These are phyloP conservation scores for Quercus berberidifolia DNA, from an alignment of 306 rosid species.

Conservation along the genomic window DNA sequence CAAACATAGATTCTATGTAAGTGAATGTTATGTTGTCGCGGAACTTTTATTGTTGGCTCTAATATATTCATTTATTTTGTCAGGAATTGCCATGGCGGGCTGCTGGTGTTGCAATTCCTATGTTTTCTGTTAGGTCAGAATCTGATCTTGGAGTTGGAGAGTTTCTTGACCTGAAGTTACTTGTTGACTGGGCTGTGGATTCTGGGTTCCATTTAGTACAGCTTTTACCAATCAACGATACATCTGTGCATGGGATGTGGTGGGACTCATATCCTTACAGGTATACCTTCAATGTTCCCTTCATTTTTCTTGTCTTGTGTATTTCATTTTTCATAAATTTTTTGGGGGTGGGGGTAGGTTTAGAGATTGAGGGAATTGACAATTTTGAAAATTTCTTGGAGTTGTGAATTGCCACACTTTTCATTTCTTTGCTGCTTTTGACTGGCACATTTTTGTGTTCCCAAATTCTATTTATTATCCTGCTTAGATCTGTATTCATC, in stretches of 20 bases:
- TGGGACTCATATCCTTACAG: constrained; percentile 99
- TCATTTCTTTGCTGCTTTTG: constrained; percentile 17
- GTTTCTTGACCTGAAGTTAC: constrained; percentile 90
- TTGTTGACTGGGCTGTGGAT: constrained; percentile 89
- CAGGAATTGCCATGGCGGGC: constrained; percentile 95
- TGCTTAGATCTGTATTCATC: constrained; percentile 4
- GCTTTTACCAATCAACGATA: constrained; percentile 94
- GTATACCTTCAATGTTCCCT: constrained; percentile 32
- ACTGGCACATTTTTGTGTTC: constrained; percentile 8
- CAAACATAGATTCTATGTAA: background rate
- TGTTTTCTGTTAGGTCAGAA: constrained; percentile 94
- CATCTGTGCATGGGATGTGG: constrained; percentile 93
- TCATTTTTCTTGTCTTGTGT: background rate
- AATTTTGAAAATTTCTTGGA: constrained; percentile 3
- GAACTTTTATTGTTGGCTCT: constrained; percentile 3
- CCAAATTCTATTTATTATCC: constrained; percentile 7
- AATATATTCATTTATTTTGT: constrained; percentile 19
- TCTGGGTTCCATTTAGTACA: constrained; percentile 95
- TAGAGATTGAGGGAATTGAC: background rate
- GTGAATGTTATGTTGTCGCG: constrained; percentile 12
- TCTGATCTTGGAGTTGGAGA: constrained; percentile 95
- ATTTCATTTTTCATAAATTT: constrained; percentile 7
- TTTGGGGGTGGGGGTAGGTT: background rate
- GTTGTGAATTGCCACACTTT: constrained; percentile 1
- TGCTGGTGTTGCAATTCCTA: constrained; percentile 89